phyloP scores from a whole-genome alignment of 164 flowering plant species.

The Berberis vulgaris region DNA sequence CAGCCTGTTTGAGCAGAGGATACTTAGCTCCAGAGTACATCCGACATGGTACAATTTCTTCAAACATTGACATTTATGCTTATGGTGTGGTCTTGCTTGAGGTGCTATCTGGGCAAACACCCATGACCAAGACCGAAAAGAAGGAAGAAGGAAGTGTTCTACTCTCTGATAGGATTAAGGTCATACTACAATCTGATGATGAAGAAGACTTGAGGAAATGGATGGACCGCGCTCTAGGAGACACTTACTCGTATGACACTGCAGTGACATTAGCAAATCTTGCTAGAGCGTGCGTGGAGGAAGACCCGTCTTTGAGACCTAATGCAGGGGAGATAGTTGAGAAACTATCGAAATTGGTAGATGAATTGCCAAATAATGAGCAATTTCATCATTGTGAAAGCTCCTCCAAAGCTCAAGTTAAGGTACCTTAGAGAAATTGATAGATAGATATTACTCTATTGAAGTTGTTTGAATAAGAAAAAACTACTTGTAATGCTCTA shows the following conservation, averaged over 20 bases:
- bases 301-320: constrained; percentile 58
- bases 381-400: constrained; percentile 31
- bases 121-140: constrained; percentile 10
- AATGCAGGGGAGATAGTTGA: constrained; percentile 61
- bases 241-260: constrained; percentile 50
- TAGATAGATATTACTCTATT: not conserved
- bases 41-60: constrained; percentile 29
- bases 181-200: constrained; percentile 39
- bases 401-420: constrained; percentile 48
- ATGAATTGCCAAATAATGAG: constrained; percentile 39
- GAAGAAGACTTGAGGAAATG: constrained; percentile 55
- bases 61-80: constrained; percentile 62
- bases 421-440: constrained; percentile 12
- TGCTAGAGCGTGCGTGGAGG: constrained; percentile 62
- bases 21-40: constrained; percentile 64
- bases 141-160: constrained; percentile 20
- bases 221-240: constrained; percentile 73
- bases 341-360: constrained; percentile 51
- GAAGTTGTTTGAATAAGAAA: not conserved
- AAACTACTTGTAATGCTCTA: not conserved
- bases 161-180: constrained; percentile 43
- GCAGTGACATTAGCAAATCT: constrained; percentile 58
- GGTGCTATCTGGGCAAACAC: constrained; percentile 54
- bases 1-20: constrained; percentile 12
- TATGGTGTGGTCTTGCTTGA: constrained; percentile 78